These are phyloP conservation scores for Sporothrix dimorphospora DNA, from an alignment of 2,329 filamentous ascomycete species.

Conservation along the genomic window DNA sequence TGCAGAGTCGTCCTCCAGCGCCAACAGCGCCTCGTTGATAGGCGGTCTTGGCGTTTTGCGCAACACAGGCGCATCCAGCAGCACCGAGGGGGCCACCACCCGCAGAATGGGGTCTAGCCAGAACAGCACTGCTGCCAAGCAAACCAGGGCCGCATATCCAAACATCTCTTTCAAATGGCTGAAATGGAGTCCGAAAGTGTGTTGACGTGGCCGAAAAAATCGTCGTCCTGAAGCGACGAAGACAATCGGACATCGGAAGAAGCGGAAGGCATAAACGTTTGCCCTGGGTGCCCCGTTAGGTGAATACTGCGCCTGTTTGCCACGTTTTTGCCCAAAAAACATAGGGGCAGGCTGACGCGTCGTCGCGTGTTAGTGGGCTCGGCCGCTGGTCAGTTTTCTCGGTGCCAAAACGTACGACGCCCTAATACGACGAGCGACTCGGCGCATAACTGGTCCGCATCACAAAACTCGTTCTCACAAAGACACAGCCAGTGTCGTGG, in stretches of 20 bases:
- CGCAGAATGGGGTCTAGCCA: conserved; percentile 50
- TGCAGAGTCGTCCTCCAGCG: conserved; percentile 45
- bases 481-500: neutral
- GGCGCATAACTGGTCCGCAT: neutral
- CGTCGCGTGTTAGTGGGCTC: neutral
- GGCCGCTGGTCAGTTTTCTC: neutral
- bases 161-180: too few species aligned
- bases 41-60: conserved; percentile 46
- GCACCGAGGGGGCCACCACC: conserved; percentile 37
- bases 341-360: conserved; percentile 6
- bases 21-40: conserved; percentile 56
- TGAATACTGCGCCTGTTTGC: conserved; percentile 1
- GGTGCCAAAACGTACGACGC: neutral
- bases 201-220: neutral
- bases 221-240: neutral
- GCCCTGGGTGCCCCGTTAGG: conserved; percentile 6
- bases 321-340: neutral
- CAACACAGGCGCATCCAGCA: conserved; percentile 20
- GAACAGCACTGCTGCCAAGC: conserved; percentile 49
- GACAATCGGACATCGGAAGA: neutral
- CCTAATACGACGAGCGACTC: neutral
- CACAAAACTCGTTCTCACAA: neutral
- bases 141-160: conserved; percentile 47
- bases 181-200: neutral
- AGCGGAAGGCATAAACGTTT: neutral